Evolutionary conservation across 495 filamentous ascomycete genomes (phyloP), one percentile per base, ranked within the genome.

Genomic region (Aspergillus cavernicola): DNA sequence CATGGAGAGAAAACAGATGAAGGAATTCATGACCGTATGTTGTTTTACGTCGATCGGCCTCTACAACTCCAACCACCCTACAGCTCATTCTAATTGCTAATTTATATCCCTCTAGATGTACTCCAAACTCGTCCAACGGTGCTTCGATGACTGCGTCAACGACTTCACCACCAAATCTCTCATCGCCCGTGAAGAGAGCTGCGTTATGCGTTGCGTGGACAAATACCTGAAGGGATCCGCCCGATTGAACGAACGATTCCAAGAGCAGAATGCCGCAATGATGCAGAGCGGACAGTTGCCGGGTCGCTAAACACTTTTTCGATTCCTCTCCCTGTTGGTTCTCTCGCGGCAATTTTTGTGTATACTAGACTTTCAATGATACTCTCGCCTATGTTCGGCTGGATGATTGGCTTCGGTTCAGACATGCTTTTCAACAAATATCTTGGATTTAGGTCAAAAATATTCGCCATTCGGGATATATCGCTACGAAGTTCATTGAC

Each of bases 131-230:
- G 91, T 97, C 54, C 88, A 95, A 66, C 78, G 86, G 67, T 98
- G 93, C 81, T 98, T 98, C 79, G 86, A 90, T 66, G 85, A 93
- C 74, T 99, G 93, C 75, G 83, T 97, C 71, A 92, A 90, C 69
- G 92, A 97, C 77, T 99, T 99, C 82, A 95, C 90, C 65, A 93
- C 89, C 78, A 97, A 97, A 76, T 89, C 89, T 6, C 82, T 99
- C 28, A 83, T 85, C 49, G 75, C 81, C 55, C 85, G 88, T 59
- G 93, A 99, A 72, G 87, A 91, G 65, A 81, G 86, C 61, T 97
- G 95, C 72, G 82, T 96, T 53, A 84, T 87, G 76, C 86, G 90
- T 57, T 99, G 95, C 69, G 90, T 97, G 19, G 86, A 92, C 72
- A 98, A 98, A 80, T 87, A 88, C 68, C 81, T 97, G 71, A 92